A percentile compares a stretch with the other conserved stretches of the same genome.
phyloP scores from a whole-genome alignment of 257 asterid genomes.

The Jaltomata sinuosa region DNA sequence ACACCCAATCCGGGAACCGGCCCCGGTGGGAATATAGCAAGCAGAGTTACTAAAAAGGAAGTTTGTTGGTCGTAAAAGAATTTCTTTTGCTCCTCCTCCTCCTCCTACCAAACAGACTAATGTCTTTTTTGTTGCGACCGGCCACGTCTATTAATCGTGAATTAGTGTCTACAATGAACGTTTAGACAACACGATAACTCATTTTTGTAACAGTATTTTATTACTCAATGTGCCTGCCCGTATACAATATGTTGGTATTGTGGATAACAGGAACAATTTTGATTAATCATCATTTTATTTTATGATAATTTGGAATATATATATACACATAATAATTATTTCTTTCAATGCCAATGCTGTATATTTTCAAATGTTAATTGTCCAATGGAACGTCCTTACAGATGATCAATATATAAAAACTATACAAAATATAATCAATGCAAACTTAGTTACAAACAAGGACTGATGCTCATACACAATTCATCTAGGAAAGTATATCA shows the following conservation, averaged over 20 bases:
- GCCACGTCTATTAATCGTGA: not conserved
- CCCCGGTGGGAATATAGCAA: rapidly evolving
- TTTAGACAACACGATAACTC: not conserved
- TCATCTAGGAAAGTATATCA: not conserved
- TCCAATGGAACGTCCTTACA: not conserved
- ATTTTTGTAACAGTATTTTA: not conserved
- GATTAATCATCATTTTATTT: not conserved
- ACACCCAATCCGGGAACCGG: not conserved
- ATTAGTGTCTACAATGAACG: not conserved
- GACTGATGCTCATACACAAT: no score
- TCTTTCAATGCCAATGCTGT: not conserved
- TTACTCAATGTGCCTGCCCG: not conserved
- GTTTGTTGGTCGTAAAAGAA: not conserved
- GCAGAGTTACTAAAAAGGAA: no score
- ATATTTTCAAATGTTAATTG: not conserved
- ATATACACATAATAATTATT: no score
- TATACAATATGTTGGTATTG: not conserved
- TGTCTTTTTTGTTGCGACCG: not conserved
- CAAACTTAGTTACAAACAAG: not conserved
- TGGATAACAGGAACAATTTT: not conserved
- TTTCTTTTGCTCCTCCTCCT: not conserved
- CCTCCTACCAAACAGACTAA: not conserved
- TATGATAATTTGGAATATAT: not conserved
- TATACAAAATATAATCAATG: not conserved
- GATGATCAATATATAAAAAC: no score